phyloP scores from a whole-genome alignment of 352 stramenopile genomes.

The Saprolegnia parasitica region DNA sequence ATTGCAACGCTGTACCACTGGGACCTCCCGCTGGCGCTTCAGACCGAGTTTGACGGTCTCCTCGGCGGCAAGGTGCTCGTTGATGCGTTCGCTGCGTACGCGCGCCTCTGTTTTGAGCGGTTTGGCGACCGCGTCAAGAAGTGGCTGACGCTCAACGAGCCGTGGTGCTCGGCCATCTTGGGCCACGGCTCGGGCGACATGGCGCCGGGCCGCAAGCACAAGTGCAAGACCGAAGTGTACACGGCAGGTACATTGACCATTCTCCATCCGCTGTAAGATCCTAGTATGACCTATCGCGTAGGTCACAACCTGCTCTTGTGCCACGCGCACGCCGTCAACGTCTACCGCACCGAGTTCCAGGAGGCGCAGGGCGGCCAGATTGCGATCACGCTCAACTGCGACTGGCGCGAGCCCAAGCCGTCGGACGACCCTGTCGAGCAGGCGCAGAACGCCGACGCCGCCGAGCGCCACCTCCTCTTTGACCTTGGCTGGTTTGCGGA shows the following conservation, averaged over 20 bases:
- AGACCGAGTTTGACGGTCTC: conserved; percentile 77
- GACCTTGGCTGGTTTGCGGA: conserved; percentile 90
- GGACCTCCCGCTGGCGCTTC: conserved; percentile 86
- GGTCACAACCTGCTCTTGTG: too few species aligned
- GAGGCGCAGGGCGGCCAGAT: conserved; percentile 66
- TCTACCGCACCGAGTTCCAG: conserved; percentile 81
- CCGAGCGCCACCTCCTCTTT: conserved; percentile 86
- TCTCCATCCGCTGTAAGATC: too few species aligned
- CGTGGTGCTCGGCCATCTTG: conserved; percentile 61
- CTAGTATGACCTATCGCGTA: too few species aligned
- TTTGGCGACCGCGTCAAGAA: conserved; percentile 91
- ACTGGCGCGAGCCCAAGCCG: conserved; percentile 80
- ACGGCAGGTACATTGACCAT: conserved; percentile 48
- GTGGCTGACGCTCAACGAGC: conserved; percentile 93
- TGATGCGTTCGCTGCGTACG: conserved; percentile 78
- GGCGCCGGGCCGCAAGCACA: conserved; percentile 57
- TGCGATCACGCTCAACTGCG: conserved; percentile 88
- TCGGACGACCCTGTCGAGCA: conserved; percentile 48
- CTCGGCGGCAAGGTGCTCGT: conserved; percentile 44
- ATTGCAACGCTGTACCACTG: conserved; percentile 94
- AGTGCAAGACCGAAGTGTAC: conserved; percentile 64
- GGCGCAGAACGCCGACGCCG: conserved; percentile 53
- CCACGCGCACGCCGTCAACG: conserved; percentile 63
- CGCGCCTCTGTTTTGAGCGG: conserved; percentile 78
- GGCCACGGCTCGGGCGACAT: conserved; percentile 83